A percentile compares a stretch with the other conserved stretches of the same genome.
Evolutionary conservation across 176 grass and related monocot genomes (phyloP).

Genomic region (Oryza punctata): DNA sequence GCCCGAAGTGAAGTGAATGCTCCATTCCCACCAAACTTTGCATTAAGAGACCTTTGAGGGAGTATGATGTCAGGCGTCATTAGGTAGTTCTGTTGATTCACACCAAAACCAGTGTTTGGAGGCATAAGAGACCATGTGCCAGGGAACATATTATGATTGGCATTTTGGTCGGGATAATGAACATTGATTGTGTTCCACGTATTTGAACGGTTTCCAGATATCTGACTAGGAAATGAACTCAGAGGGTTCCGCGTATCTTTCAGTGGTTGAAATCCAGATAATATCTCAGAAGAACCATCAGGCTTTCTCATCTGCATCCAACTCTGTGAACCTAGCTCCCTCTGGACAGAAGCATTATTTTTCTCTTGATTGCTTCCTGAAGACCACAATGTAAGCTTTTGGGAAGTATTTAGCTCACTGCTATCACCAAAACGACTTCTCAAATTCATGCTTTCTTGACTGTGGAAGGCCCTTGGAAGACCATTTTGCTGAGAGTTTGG

Average conservation of each 20-base stretch:
- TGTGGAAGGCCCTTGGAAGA: constrained; percentile 60
- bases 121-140: constrained; percentile 53
- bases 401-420: constrained; percentile 39
- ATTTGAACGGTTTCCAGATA: constrained; percentile 31
- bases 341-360: constrained; percentile 32
- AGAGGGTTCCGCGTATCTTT: constrained; percentile 37
- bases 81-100: constrained; percentile 17
- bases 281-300: constrained; percentile 32
- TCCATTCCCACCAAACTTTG: constrained; percentile 39
- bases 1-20: constrained; percentile 41
- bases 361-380: constrained; percentile 40
- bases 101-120: constrained; percentile 31
- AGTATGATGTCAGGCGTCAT: constrained; percentile 6
- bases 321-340: constrained; percentile 10
- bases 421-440: constrained; percentile 31
- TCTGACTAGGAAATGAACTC: constrained; percentile 43
- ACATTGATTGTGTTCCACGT: constrained; percentile 36
- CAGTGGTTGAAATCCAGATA: constrained; percentile 50
- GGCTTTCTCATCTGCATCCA: constrained; percentile 39
- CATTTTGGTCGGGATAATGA: constrained; percentile 42
- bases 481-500: constrained; percentile 47
- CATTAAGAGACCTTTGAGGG: constrained; percentile 36
- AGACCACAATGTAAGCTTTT: constrained; percentile 57
- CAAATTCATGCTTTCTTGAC: constrained; percentile 55
- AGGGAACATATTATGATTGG: constrained; percentile 37